Base-by-base conservation (phyloP, 352 stramenopile genomes). In the Pythium utonaiense region DNA sequence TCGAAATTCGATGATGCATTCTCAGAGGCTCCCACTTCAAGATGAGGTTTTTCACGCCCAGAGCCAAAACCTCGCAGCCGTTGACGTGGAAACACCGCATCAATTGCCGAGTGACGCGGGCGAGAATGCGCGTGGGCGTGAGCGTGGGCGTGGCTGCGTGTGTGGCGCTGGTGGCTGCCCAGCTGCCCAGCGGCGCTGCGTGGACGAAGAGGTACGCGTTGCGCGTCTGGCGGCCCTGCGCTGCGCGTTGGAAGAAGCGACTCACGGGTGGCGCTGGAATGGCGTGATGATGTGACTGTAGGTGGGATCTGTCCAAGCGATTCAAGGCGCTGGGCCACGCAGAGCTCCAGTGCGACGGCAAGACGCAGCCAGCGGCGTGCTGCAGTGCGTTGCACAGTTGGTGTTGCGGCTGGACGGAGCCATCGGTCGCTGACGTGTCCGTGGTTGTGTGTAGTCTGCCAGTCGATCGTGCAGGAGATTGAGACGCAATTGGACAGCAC, bases 401-500 rank as follows among this genome's bases (percentile, higher is more conserved):
- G n/a, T n/a, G n/a, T n/a, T 36, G 16, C 52, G 22, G 33, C 9
- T 14, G 33, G 17, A 13, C 9, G 33, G 33, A 17, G 9, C 33
- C 17, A n/a, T 17, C 17, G 3, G 14, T 40, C 10, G 33, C 31
- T 51, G n/a, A 50, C 4, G 34, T 12, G 12, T n/a, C 22, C 1
- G 31, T 52, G n/a, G 16, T 47, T 28, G 8, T 30, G 19, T n/a
- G 19, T 53, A 93, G 83, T 94, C 31, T 94, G 84, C 73, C 84
- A 83, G 67, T 86, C 78, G 21, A 91, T 94, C 53, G 80, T 94
- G 50, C 75, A 79, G 53, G 77, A 91, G 59, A 91, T 94, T 40
- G 84, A 94, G 63, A 83, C 70, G 34, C 78, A 91, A 70, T 62
- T 94, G 31, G 88, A 92, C 69, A 83, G 76, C 60, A 94, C 84